Percentiles rank a stretch among this genome's conserved stretches.
Conservation (phyloP, 2,329 filamentous ascomycete genomes). For the Passalora sequoiae region DNA sequence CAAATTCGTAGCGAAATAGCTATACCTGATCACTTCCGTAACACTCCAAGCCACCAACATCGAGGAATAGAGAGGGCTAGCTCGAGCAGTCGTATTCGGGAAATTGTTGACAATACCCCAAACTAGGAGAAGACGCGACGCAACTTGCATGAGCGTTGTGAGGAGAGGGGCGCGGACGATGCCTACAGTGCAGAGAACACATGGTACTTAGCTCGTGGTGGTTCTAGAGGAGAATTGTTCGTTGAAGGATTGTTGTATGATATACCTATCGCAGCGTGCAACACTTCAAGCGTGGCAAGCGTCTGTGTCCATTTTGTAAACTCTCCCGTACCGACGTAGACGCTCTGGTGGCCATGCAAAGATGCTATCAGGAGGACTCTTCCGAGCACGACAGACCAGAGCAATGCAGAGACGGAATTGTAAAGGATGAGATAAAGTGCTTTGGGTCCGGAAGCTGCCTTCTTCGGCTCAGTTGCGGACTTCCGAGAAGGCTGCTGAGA, state of each 20-base stretch:
- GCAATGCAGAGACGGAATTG: slow-evolving; percentile 69
- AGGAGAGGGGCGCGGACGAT: slow-evolving; percentile 78
- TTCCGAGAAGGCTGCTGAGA: slow-evolving; percentile 21
- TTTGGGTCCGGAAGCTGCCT: slow-evolving; percentile 28
- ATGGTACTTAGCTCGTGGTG: neutral
- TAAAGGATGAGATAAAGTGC: slow-evolving; percentile 71
- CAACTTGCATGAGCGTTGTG: slow-evolving; percentile 87
- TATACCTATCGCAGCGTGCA: slow-evolving; percentile 71
- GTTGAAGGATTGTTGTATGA: too few relatives aligned
- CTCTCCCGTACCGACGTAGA: slow-evolving; percentile 58
- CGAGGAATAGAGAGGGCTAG: slow-evolving; percentile 60
- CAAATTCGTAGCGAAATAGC: slow-evolving; percentile 77
- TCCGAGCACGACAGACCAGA: slow-evolving; percentile 74
- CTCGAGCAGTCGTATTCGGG: slow-evolving; percentile 53
- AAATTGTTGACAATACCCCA: slow-evolving; percentile 78
- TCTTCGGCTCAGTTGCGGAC: slow-evolving; percentile 5
- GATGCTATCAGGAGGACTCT: slow-evolving; percentile 56
- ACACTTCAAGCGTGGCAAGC: slow-evolving; percentile 72
- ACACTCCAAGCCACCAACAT: slow-evolving; percentile 85
- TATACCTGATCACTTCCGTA: slow-evolving; percentile 90
- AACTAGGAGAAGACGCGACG: slow-evolving; percentile 79
- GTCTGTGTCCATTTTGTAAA: slow-evolving; percentile 80
- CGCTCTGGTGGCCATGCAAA: slow-evolving; percentile 45
- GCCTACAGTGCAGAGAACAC: slow-evolving; percentile 46
- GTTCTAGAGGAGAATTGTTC: neutral